phyloP scores from a whole-genome alignment of 1,284 basidiomycete genomes.

The Trametes versicolor region DNA sequence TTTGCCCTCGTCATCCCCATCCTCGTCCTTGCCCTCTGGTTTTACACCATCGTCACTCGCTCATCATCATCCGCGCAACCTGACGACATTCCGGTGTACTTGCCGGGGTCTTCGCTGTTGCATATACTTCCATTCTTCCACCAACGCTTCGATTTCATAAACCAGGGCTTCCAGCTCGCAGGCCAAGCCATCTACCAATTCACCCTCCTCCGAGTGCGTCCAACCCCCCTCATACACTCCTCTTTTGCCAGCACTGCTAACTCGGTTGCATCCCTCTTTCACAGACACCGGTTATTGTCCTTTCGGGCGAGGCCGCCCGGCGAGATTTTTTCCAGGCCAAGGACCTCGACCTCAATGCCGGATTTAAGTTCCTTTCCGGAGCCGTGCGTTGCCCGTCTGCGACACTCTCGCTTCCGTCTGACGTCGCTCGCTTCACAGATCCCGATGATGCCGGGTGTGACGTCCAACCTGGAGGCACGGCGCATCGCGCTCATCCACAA shows the following conservation, averaged over 20 bases:
- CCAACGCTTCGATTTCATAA: constrained; percentile 73
- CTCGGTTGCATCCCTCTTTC: constrained; percentile 1
- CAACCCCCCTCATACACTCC: constrained; percentile 26
- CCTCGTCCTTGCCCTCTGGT: constrained; percentile 57
- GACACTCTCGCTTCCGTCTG: constrained; percentile 7
- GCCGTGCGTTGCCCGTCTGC: constrained; percentile 57
- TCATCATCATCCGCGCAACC: constrained; percentile 40
- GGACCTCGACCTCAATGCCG: constrained; percentile 76
- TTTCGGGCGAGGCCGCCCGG: constrained; percentile 76
- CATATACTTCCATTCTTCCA: constrained; percentile 73
- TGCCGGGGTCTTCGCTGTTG: constrained; percentile 65
- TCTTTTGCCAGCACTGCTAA: constrained; percentile 27
- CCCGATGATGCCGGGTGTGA: constrained; percentile 77
- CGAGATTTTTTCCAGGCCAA: constrained; percentile 73
- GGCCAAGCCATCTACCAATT: constrained; percentile 73
- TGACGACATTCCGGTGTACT: constrained; percentile 55
- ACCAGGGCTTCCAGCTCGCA: constrained; percentile 72
- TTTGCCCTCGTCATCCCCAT: constrained; percentile 64
- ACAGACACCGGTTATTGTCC: constrained; percentile 53
- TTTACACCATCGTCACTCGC: constrained; percentile 50
- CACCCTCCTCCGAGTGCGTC: constrained; percentile 65
- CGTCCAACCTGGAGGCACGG: constrained; percentile 69
- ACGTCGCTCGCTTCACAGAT: constrained; percentile 53
- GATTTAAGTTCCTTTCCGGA: constrained; percentile 78
- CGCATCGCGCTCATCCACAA: constrained; percentile 73